Base-by-base conservation (phyloP, 164 flowering plant genomes). In the Cinnamomum chago region DNA sequence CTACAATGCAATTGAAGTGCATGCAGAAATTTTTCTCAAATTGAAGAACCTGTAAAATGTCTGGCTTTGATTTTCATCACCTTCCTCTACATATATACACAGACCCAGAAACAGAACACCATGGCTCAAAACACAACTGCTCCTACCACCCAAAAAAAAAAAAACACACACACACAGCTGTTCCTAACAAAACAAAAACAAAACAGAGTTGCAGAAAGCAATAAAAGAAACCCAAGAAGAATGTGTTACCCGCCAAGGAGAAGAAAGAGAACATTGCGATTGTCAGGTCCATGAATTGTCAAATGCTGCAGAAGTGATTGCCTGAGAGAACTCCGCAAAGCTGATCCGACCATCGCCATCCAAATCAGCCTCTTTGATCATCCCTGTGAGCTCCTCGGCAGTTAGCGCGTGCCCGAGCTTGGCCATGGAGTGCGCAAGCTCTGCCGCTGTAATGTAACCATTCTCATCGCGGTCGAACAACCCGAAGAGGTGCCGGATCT, bases 341-440 rank as follows among this genome's bases (percentile, higher is more conserved):
- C 83, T 90, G 67, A 90, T 90, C 70, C 87, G 74, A 3, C 92
- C 94, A 80, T 90, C 94, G 1, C 94, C 94, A 58, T 90, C 90
- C 0, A 86, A 84, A 70, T 90, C 94, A 0, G 90, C 94, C 77
- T 90, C 92, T 68, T 76, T 88, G 73, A 90, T 90, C 90, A 90
- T 90, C 71, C 88, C 94, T 2, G 89, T 86, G 15, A 90, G 78
- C 79, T 90, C 90, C 75, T 82, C 83, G 0, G 79, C 90, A 0
- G 92, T 88, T 27, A 88, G 79, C 1, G 92, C 89, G 40, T 90
- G 92, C 13, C 94, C 92, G 2, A 90, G 77, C 79, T 76, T 83
- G 0, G 92, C 90, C 94, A 90, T 90, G 1, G 92, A 88, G 66
- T 86, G 88, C 0, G 92, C 92, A 78, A 88, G 76, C 76, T 88